phyloP scores from a whole-genome alignment of 345 rosid genomes.

The Firmiana major region DNA sequence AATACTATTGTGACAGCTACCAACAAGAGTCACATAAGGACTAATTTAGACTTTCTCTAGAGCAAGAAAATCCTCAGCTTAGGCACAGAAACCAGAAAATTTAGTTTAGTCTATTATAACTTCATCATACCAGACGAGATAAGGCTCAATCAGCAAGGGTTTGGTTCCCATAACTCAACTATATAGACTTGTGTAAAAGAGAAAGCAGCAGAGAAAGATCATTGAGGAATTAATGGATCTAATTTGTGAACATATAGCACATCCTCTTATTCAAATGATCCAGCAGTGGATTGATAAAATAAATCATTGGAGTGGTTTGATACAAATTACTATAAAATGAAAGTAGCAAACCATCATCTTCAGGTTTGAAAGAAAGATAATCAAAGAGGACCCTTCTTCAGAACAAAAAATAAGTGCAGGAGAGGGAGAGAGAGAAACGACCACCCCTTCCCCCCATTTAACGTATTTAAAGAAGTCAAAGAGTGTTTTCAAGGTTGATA shows the following conservation, averaged over 20 bases:
- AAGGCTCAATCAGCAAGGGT: not conserved
- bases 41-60: not conserved
- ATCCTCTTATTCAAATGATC: not conserved
- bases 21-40: not conserved
- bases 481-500: not conserved
- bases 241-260: constrained; percentile 3
- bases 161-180: not conserved
- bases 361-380: not conserved
- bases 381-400: not conserved
- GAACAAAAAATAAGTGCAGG: not conserved
- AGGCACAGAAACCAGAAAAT: not conserved
- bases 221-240: not conserved
- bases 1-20: not conserved
- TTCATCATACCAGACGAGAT: not conserved
- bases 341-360: not conserved
- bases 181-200: not conserved
- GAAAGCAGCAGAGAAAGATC: not conserved
- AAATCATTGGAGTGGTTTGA: not conserved
- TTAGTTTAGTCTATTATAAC: not conserved
- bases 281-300: not conserved
- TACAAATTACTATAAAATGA: not conserved
- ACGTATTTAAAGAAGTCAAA: not conserved
- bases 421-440: not conserved
- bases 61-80: not conserved
- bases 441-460: not conserved